Evolutionary conservation across 192 early-diverging fungal genomes (phyloP).

Genomic region (Rhizoclosmatium sp.): DNA sequence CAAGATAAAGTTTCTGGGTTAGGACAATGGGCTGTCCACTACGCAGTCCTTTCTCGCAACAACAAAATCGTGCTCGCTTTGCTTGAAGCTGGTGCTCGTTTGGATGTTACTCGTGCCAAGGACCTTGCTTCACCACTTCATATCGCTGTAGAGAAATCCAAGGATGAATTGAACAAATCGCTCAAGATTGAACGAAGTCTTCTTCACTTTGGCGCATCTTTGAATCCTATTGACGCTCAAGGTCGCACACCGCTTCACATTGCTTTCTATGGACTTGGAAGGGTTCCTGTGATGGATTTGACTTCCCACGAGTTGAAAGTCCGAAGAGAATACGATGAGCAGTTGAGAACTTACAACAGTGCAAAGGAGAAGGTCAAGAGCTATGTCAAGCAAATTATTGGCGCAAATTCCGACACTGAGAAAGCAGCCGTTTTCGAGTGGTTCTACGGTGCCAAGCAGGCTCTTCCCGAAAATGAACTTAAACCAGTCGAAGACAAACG

Average conservation of each 20-base stretch:
- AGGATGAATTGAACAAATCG: slow-evolving; percentile 54
- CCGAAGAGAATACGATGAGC: slow-evolving; percentile 32
- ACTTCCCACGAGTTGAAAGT: slow-evolving; percentile 31
- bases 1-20: slow-evolving; percentile 26
- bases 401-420: neutral
- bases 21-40: slow-evolving; percentile 48
- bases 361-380: neutral
- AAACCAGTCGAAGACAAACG: slow-evolving; percentile 31
- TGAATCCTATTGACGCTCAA: slow-evolving; percentile 60
- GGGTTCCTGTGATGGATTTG: slow-evolving; percentile 52
- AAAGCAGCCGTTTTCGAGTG: slow-evolving; percentile 26
- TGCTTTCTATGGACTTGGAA: slow-evolving; percentile 47
- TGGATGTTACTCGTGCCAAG: slow-evolving; percentile 26
- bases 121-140: slow-evolving; percentile 56
- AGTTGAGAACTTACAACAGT: neutral
- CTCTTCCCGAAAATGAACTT: slow-evolving; percentile 7
- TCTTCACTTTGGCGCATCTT: slow-evolving; percentile 48
- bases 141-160: slow-evolving; percentile 55
- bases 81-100: slow-evolving; percentile 51
- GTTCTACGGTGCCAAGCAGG: slow-evolving; percentile 11
- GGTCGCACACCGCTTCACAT: slow-evolving; percentile 62
- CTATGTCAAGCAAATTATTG: slow-evolving; percentile 14
- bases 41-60: slow-evolving; percentile 51
- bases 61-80: slow-evolving; percentile 49
- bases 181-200: slow-evolving; percentile 57